These are phyloP conservation scores for Penicillium bialowiezense DNA, from an alignment of 495 filamentous ascomycete species.

Conservation along the genomic window DNA sequence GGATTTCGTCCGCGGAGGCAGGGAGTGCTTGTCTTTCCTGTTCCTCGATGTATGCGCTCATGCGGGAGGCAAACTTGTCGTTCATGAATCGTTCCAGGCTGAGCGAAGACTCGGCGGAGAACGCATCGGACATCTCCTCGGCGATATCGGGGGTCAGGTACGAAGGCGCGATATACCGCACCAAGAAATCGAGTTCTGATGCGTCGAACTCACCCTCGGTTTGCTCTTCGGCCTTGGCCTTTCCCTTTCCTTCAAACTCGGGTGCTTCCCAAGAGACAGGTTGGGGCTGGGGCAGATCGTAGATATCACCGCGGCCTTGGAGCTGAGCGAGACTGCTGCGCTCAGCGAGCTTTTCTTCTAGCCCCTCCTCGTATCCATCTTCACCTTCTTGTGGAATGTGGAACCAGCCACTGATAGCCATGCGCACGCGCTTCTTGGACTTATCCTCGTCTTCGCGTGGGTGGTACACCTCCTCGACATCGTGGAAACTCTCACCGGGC, in stretches of 20 bases:
- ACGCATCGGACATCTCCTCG: constrained; percentile 73
- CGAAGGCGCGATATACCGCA: constrained; percentile 82
- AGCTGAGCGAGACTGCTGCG: constrained; percentile 89
- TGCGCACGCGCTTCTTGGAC: constrained; percentile 71
- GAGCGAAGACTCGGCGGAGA: constrained; percentile 78
- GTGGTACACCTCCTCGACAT: constrained; percentile 96
- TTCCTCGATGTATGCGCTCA: constrained; percentile 65
- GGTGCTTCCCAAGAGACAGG: constrained; percentile 42
- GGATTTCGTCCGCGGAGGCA: constrained; percentile 51
- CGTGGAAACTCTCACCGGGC: constrained; percentile 95
- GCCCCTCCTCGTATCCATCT: constrained; percentile 82
- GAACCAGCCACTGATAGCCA: constrained; percentile 99
- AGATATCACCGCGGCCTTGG: constrained; percentile 83
- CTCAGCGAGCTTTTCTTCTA: constrained; percentile 83
- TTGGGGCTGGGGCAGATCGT: constrained; percentile 74
- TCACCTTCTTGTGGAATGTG: constrained; percentile 96
- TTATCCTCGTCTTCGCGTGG: constrained; percentile 59
- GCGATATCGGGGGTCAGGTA: constrained; percentile 95
- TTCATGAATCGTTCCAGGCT: constrained; percentile 74
- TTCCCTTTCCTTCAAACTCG: constrained; percentile 36
- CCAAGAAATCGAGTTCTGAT: constrained; percentile 77
- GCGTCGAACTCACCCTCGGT: constrained; percentile 60
- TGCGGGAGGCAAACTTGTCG: constrained; percentile 65
- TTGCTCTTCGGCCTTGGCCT: constrained; percentile 44
- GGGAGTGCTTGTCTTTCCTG: constrained; percentile 54